These are phyloP conservation scores for Mycena chlorophos DNA, from an alignment of 768 basidiomycete genomes.

Conservation along the genomic window DNA sequence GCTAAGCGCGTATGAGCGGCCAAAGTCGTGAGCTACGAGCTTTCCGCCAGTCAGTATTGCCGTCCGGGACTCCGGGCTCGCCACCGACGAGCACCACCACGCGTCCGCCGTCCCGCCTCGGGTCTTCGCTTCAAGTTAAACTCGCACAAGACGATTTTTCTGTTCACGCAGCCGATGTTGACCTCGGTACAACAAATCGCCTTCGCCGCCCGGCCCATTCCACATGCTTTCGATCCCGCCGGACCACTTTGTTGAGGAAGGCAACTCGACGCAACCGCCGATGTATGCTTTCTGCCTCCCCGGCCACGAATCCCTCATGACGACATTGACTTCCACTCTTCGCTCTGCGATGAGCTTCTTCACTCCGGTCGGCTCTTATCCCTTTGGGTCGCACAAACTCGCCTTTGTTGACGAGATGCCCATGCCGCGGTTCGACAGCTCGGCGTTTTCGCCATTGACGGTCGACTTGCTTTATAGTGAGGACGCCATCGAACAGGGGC, in stretches of 20 bases:
- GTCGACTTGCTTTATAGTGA: constrained; percentile 84
- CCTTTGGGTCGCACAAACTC: constrained; percentile 91
- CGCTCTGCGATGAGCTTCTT: constrained; percentile 92
- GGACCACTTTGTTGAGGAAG: constrained; percentile 61
- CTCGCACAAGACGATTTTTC: constrained; percentile 91
- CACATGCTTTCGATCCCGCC: constrained; percentile 69
- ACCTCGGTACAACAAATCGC: constrained; percentile 97
- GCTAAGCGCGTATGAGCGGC: too few species aligned
- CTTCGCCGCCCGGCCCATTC: constrained; percentile 95
- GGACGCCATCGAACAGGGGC: constrained; percentile 88
- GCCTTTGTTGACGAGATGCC: constrained; percentile 92
- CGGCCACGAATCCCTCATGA: constrained; percentile 74
- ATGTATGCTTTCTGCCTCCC: constrained; percentile 94
- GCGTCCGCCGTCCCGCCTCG: too few species aligned
- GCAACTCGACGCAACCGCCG: constrained; percentile 62
- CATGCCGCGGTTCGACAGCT: constrained; percentile 77
- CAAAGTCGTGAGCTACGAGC: too few species aligned
- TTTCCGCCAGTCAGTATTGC: too few species aligned
- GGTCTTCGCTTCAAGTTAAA: too few species aligned
- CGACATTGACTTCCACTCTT: constrained; percentile 70
- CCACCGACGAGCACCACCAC: too few species aligned
- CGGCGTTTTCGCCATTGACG: constrained; percentile 77
- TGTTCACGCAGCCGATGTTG: constrained; percentile 81
- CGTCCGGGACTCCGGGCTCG: too few species aligned
- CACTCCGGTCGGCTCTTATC: constrained; percentile 89